Evolutionary conservation across 192 early-diverging fungal genomes (phyloP), one percentile per base, ranked within the genome.

Genomic region (Mycoemilia scoparia): DNA sequence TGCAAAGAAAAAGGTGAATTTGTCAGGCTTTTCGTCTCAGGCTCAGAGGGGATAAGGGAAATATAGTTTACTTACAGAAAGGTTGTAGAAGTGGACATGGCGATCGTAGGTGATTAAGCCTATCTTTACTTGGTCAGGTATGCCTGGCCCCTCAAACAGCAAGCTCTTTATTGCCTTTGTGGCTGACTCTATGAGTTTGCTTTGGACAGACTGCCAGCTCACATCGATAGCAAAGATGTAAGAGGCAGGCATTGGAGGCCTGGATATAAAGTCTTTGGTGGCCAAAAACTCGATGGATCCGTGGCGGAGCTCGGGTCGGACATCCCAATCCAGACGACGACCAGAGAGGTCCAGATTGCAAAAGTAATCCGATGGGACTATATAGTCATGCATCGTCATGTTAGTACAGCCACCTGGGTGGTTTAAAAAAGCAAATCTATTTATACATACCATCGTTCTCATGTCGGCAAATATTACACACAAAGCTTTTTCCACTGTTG

Each of bases 211-310:
- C 38, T 63, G 79, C 73, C 74, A 84, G 2, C 85, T 82, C 13
- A 98, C 89, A 64, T 98, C 93, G 30, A 98, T 82, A 4, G 79
- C 86, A 77, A 96, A 89, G 20, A 98, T 64, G 47, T 82, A 81
- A 2, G 73, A 67, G 3, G 76, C 52, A 6, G 86, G 76, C 22
- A 44, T 40, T 0, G 93, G 78, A 3, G 65, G 39, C 31, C 76
- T 69, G 11, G 67, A 53, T 23, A 62, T 52, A 52, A 66, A 69
- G 43, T 69, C 60, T 46, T 82, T 79, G 16, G 81, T 72, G 2
- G 84, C 91, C 0, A 71, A 67, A 62, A 85, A 95, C 45, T 98
- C 93, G 15, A 93, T 73, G 0, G 80, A 71, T n/a, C 91, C 93
- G 38, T 71, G 70, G 19, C 69, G 59, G 22, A 98, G 68, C 59